Evolutionary conservation across 176 grass and related monocot species (phyloP).

Genomic region (Rhynchospora pubera): DNA sequence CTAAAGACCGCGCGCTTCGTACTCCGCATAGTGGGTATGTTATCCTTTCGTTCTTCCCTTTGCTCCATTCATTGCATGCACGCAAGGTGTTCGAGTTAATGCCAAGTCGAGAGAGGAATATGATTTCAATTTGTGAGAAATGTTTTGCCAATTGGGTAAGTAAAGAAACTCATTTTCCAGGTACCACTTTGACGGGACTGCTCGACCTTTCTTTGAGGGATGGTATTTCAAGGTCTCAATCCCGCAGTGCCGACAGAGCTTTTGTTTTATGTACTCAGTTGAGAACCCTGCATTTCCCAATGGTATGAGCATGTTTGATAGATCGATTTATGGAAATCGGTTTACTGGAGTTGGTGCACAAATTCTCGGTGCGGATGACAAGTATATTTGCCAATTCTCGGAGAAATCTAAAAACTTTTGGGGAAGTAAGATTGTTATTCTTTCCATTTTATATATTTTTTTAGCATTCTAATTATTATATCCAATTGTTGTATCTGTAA

Average conservation of each 20-base stretch:
- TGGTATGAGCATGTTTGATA: constrained; percentile 57
- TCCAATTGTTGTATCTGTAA: background rate
- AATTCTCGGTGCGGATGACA: constrained; percentile 79
- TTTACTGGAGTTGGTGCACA: constrained; percentile 86
- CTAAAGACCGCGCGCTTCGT: constrained; percentile 55
- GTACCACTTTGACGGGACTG: constrained; percentile 79
- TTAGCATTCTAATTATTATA: background rate
- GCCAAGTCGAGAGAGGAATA: background rate
- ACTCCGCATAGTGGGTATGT: constrained; percentile 89
- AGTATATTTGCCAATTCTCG: constrained; percentile 84
- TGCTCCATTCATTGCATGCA: background rate
- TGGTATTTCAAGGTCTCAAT: constrained; percentile 98
- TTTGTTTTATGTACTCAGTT: constrained; percentile 95
- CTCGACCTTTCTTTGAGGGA: constrained; percentile 69
- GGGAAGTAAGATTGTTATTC: constrained; percentile 62
- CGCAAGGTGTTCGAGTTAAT: background rate
- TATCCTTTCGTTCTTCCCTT: background rate
- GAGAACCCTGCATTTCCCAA: constrained; percentile 80
- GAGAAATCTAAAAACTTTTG: constrained; percentile 89
- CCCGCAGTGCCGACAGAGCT: constrained; percentile 56
- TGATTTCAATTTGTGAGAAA: background rate
- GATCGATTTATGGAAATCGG: constrained; percentile 31
- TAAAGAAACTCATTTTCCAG: constrained; percentile 24
- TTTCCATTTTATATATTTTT: background rate
- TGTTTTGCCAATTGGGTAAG: background rate